Conservation (phyloP, 1,284 basidiomycete species). For the Somion occarium region DNA sequence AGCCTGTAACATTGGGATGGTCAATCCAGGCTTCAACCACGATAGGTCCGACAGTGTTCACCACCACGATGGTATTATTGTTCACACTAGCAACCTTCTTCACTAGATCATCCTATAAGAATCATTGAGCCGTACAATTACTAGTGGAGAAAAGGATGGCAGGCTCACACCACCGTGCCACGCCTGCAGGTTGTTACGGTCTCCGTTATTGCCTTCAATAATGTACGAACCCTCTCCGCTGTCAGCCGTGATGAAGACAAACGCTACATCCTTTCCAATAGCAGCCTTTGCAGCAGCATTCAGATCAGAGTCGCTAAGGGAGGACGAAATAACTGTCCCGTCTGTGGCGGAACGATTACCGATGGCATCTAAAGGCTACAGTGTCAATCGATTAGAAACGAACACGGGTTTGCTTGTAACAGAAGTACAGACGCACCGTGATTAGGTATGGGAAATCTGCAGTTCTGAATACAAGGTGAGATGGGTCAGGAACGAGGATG, state of each 20-base stretch:
- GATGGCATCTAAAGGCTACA: slow-evolving; percentile 9
- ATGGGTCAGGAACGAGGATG: no score
- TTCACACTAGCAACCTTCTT: slow-evolving; percentile 27
- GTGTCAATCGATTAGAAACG: not conserved
- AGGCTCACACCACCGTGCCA: slow-evolving; percentile 62
- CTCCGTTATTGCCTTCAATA: slow-evolving; percentile 61
- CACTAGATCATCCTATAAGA: slow-evolving; percentile 41
- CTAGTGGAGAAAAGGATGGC: not conserved
- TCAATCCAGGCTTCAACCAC: slow-evolving; percentile 46
- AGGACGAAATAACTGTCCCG: slow-evolving; percentile 4
- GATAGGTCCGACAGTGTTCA: slow-evolving; percentile 47
- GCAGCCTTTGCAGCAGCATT: slow-evolving; percentile 7
- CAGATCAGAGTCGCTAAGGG: slow-evolving; percentile 11
- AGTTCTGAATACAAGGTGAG: slow-evolving; percentile 35
- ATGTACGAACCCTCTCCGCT: slow-evolving; percentile 52
- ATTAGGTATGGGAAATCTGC: slow-evolving; percentile 48
- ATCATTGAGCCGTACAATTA: no score
- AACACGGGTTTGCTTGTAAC: not conserved
- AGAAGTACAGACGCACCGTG: slow-evolving; percentile 29
- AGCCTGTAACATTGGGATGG: slow-evolving; percentile 27
- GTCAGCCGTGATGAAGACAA: slow-evolving; percentile 55
- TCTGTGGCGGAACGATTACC: slow-evolving; percentile 1
- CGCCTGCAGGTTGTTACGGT: slow-evolving; percentile 63
- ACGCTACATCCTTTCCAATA: slow-evolving; percentile 8
- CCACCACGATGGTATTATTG: slow-evolving; percentile 52